A percentile compares a stretch with the other conserved stretches of the same genome.
Conservation (phyloP, 1,284 basidiomycete species). For the Microbotryum lychnidis-dioicae region DNA sequence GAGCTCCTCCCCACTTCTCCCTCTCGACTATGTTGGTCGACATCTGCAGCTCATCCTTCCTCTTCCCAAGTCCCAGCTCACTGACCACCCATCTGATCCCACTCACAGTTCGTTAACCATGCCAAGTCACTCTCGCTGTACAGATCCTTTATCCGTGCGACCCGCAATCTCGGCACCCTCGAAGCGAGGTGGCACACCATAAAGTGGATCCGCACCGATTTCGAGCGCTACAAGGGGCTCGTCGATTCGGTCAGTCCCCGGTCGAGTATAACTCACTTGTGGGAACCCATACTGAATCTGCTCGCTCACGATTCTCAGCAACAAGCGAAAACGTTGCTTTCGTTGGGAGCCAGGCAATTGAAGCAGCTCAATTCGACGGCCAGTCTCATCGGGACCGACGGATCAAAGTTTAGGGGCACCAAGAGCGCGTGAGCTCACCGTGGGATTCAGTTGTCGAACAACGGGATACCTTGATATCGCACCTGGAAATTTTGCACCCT, state of each 20-base stretch:
- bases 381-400: slow-evolving; percentile 19
- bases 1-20: slow-evolving; percentile 1
- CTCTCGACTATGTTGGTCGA: slow-evolving; percentile 24
- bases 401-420: slow-evolving; percentile 20
- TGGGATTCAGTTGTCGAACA: no score
- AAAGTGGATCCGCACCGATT: slow-evolving; percentile 22
- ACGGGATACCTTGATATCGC: no score
- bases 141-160: slow-evolving; percentile 29
- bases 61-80: neutral
- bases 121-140: slow-evolving; percentile 24
- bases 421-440: neutral
- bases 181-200: slow-evolving; percentile 24
- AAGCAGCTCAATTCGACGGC: slow-evolving; percentile 29
- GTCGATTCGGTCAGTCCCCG: slow-evolving; percentile 16
- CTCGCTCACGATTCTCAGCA: slow-evolving; percentile 6
- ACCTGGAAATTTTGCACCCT: no score
- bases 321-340: slow-evolving; percentile 25
- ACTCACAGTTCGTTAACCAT: slow-evolving; percentile 25
- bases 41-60: neutral
- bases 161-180: slow-evolving; percentile 16
- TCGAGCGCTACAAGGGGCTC: slow-evolving; percentile 22
- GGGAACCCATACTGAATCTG: neutral
- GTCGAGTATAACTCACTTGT: neutral
- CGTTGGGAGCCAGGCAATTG: slow-evolving; percentile 24
- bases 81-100: neutral